Base-by-base conservation (phyloP, 768 basidiomycete genomes). In the Collybia sordida region DNA sequence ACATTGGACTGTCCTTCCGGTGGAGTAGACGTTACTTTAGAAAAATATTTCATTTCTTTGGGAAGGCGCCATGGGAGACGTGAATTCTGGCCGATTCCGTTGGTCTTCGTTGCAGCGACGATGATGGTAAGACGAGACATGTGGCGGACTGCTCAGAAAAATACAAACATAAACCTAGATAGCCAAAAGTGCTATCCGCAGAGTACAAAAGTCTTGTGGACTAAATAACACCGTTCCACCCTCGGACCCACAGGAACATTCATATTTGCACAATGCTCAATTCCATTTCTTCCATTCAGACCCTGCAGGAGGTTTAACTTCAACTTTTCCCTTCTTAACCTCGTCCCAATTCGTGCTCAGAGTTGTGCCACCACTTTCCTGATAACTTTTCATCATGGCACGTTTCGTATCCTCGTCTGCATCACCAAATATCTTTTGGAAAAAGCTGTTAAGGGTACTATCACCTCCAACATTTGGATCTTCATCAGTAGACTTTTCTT, bases 301-400 rank as follows among this genome's bases (percentile, higher is more conserved):
- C 3, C 93, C 93, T 44, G 81, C 59, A 40, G 95, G 95, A 1
- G 95, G 91, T 64, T 88, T 86, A 28, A 93, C 86, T 27, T 86
- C 81, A 2, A 91, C 85, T 52, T 68, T 73, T 6, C 51, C 74
- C 72, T 88, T 88, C 53, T 66, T 72, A 14, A 99, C 93, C 55
- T 93, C 91, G 4, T 82, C 83, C 96, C 96, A 99, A 66, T 97
- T 93, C 0, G 96, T 99, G 71, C 91, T 94, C 35, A 99, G 74
- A 0, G 93, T 88, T 7, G 97, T 99, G 6, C 97, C 97, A 6
- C 93, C 93, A 57, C 90, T 93, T 74, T 99, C 96, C 52, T 79
- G 77, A 67, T 91, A 98, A 63, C 92, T 95, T 80, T 99, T 99
- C 85, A 98, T 85, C 94, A 99, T 99, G 3, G 97, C 97, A 31